Percentiles rank a stretch among this genome's conserved stretches.
phyloP scores from a whole-genome alignment of 768 basidiomycete species.

The Lactarius sanguifluus region DNA sequence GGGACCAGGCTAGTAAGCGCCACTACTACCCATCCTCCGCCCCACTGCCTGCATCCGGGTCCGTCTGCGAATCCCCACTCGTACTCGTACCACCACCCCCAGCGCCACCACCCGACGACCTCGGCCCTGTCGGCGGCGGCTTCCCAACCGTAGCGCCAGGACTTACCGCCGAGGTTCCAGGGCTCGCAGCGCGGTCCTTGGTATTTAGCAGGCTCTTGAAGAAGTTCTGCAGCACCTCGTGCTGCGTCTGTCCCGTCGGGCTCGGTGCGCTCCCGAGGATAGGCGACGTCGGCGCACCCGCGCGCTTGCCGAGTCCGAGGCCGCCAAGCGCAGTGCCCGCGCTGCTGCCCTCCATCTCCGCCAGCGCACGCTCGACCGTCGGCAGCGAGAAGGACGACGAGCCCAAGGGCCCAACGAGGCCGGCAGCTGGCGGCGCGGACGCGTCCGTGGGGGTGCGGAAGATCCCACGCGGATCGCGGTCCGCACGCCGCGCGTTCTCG shows the following conservation, averaged over 20 bases:
- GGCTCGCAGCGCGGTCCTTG: conserved; percentile 53
- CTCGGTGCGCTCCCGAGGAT: conserved; percentile 40
- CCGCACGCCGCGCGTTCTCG: conserved; percentile 85
- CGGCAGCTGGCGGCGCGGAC: conserved; percentile 52
- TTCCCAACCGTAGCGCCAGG: conserved; percentile 32
- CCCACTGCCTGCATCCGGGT: conserved; percentile 17
- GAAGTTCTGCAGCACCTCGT: conserved; percentile 84
- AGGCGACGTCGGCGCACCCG: conserved; percentile 35
- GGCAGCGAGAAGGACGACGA: conserved; percentile 84
- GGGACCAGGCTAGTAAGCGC: neutral
- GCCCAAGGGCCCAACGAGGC: conserved; percentile 92
- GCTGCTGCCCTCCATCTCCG: conserved; percentile 78
- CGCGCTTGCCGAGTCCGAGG: conserved; percentile 23
- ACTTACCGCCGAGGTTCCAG: conserved; percentile 38
- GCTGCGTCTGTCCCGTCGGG: conserved; percentile 59
- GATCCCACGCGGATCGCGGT: conserved; percentile 83
- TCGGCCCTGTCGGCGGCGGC: conserved; percentile 14
- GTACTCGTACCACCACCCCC: conserved; percentile 8
- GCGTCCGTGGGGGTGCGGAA: conserved; percentile 78
- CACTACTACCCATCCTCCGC: conserved; percentile 11
- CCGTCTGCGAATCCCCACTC: neutral
- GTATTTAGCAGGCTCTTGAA: conserved; percentile 79
- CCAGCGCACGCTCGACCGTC: conserved; percentile 81
- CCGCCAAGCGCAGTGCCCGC: conserved; percentile 30
- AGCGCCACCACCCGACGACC: conserved; percentile 4